Conservation (phyloP, 805 yeast genomes). For the Metschnikowia reukaufii region DNA sequence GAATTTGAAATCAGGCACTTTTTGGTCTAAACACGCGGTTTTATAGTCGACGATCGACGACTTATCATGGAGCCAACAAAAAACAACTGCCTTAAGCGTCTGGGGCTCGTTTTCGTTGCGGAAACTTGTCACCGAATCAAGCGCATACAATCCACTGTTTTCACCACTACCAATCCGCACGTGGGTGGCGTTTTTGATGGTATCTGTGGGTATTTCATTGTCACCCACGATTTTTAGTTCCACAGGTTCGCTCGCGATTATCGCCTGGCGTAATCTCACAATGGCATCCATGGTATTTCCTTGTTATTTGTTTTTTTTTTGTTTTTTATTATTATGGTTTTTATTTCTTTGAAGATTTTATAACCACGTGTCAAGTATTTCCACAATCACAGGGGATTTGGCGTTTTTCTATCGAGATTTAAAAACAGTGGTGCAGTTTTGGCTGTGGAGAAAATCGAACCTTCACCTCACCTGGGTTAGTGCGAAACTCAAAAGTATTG, state of each 20-base stretch:
- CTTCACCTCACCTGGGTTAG: no score
- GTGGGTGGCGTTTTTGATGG: conserved; percentile 36
- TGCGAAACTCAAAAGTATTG: no score
- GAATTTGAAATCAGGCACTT: conserved; percentile 72
- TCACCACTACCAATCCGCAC: conserved; percentile 29
- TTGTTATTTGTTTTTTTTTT: not conserved
- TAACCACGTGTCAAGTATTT: no score
- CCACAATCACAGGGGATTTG: no score
- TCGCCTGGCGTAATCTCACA: conserved; percentile 29
- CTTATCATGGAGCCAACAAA: conserved; percentile 77
- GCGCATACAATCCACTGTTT: conserved; percentile 21
- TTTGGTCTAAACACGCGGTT: conserved; percentile 62
- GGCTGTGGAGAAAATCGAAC: no score
- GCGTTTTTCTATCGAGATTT: no score
- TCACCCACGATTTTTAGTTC: conserved; percentile 20
- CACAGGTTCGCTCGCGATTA: conserved; percentile 25
- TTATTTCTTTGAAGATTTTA: not conserved
- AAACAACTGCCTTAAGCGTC: conserved; percentile 59
- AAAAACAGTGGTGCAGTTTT: no score
- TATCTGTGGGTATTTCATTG: conserved; percentile 16
- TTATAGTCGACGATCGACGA: conserved; percentile 80
- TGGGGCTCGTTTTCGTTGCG: conserved; percentile 49
- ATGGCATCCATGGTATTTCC: conserved; percentile 21
- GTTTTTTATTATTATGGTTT: not conserved
- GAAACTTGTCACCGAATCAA: conserved; percentile 56